Conservation (phyloP, 257 asterid species). For the Capsicum baccatum region DNA sequence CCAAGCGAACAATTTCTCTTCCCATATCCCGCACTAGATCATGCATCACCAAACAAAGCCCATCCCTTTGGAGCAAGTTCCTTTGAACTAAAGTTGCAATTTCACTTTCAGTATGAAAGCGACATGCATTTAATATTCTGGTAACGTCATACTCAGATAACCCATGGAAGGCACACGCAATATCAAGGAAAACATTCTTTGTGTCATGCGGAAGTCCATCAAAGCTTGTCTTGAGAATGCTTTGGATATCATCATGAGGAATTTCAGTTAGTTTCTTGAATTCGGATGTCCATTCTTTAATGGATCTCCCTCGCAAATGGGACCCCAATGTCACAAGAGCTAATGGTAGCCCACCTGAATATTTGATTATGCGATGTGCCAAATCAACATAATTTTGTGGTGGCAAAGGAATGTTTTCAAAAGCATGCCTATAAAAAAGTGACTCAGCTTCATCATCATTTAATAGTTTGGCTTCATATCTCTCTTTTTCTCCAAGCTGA, state of each 20-base stretch:
- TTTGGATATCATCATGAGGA: background rate
- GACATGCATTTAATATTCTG: background rate
- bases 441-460: background rate
- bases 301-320: background rate
- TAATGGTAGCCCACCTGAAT: slow-evolving; percentile 26
- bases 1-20: background rate
- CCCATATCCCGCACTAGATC: background rate
- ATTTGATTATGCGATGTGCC: background rate
- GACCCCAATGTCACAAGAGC: slow-evolving; percentile 27
- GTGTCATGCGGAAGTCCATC: background rate
- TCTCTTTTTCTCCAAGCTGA: background rate
- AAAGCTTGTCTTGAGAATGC: background rate
- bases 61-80: background rate
- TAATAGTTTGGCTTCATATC: background rate
- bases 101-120: background rate
- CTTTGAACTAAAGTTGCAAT: background rate
- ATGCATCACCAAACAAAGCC: background rate
- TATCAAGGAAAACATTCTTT: slow-evolving; percentile 15
- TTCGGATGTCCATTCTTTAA: background rate
- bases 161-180: background rate
- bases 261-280: background rate
- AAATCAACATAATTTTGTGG: background rate
- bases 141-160: background rate
- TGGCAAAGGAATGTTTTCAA: background rate
- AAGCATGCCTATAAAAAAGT: slow-evolving; percentile 19